phyloP scores from a whole-genome alignment of 768 basidiomycete species.

The Pleurotus pulmonarius region DNA sequence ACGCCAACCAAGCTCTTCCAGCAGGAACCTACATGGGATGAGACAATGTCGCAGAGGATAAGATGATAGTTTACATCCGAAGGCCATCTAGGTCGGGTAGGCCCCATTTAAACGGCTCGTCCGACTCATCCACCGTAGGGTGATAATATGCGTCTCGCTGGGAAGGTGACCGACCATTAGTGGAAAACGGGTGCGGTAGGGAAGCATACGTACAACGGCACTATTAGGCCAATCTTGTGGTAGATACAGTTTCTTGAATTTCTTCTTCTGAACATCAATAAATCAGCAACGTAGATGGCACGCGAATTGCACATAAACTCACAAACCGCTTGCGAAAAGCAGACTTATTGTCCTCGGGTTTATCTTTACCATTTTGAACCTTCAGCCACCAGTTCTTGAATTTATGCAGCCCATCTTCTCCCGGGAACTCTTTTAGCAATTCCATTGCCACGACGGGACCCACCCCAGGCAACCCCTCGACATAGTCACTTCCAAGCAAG shows the following conservation, averaged over 20 bases:
- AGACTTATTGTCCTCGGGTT: conserved; percentile 62
- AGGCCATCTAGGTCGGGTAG: conserved; percentile 94
- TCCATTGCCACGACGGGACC: conserved; percentile 98
- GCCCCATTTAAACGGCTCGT: conserved; percentile 96
- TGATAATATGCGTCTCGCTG: conserved; percentile 93
- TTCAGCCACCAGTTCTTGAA: conserved; percentile 95
- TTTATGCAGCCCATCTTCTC: conserved; percentile 73
- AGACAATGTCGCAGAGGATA: not conserved
- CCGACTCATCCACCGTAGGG: conserved; percentile 85
- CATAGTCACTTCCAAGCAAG: conserved; percentile 94
- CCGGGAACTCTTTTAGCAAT: conserved; percentile 89
- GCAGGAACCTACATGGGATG: conserved; percentile 52
- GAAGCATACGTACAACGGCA: conserved; percentile 61
- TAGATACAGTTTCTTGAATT: conserved; percentile 80
- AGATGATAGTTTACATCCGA: conserved; percentile 52
- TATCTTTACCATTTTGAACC: conserved; percentile 89
- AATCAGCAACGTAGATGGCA: conserved; percentile 7
- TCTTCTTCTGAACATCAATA: conserved; percentile 66
- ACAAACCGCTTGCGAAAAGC: conserved; percentile 86
- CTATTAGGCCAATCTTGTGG: conserved; percentile 87
- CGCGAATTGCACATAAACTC: conserved; percentile 23
- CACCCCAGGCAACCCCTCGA: conserved; percentile 86
- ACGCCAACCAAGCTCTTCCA: conserved; percentile 78
- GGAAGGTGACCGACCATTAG: not conserved
- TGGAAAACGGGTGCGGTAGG: not conserved